These are phyloP conservation scores for Phytophthora aleatoria DNA, from an alignment of 352 stramenopile species.

Conservation along the genomic window DNA sequence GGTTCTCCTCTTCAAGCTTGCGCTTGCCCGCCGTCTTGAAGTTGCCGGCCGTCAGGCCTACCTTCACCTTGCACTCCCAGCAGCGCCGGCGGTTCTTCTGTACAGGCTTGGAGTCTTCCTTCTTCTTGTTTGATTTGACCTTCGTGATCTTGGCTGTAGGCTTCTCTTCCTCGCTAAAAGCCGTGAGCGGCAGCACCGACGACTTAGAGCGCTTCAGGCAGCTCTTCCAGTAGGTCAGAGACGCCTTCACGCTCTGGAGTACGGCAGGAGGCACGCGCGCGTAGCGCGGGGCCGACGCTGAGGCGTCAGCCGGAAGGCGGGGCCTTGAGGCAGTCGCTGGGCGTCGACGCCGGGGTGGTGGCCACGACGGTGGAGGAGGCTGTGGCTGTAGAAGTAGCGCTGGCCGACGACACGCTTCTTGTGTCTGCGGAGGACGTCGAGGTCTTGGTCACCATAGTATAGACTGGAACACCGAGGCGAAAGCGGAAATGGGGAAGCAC, in stretches of 20 bases:
- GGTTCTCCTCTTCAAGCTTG: slow-evolving; percentile 85
- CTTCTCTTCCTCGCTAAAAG: slow-evolving; percentile 10
- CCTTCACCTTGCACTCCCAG: slow-evolving; percentile 89
- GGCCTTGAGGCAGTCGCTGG: slow-evolving; percentile 37
- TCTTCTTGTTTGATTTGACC: background rate
- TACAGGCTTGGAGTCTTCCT: slow-evolving; percentile 32
- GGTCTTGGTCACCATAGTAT: slow-evolving; percentile 42
- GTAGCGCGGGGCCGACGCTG: slow-evolving; percentile 28
- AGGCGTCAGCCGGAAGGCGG: slow-evolving; percentile 6
- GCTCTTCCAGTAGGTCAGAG: slow-evolving; percentile 65
- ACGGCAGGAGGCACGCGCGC: slow-evolving; percentile 45
- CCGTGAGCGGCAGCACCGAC: slow-evolving; percentile 40
- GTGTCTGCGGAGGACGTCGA: slow-evolving; percentile 26
- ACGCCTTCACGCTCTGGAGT: slow-evolving; percentile 57
- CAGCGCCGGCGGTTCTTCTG: slow-evolving; percentile 91
- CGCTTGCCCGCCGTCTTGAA: slow-evolving; percentile 86
- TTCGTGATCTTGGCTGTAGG: background rate
- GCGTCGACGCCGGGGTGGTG: slow-evolving; percentile 16
- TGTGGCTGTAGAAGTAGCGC: slow-evolving; percentile 32
- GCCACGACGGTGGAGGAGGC: slow-evolving; percentile 35
- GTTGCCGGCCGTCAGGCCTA: slow-evolving; percentile 87
- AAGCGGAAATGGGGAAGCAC: too few relatives aligned
- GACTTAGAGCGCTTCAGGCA: slow-evolving; percentile 76
- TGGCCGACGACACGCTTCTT: slow-evolving; percentile 36
- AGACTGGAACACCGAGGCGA: too few relatives aligned